phyloP scores from a whole-genome alignment of 306 rosid species.

The Cucurbita pepo region DNA sequence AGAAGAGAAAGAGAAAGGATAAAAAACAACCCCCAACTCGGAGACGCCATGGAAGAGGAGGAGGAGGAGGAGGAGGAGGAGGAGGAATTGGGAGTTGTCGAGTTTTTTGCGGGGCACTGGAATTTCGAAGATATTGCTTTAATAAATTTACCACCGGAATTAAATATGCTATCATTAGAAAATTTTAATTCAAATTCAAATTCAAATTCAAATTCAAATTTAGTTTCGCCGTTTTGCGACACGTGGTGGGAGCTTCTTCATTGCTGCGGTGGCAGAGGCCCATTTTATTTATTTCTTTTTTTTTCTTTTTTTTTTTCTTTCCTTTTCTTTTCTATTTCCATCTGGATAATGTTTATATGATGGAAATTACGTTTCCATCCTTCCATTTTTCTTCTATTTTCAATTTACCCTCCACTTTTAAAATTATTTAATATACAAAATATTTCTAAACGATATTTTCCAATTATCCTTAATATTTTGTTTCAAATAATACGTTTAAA shows the following conservation, averaged over 20 bases:
- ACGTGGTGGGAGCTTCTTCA: neutral
- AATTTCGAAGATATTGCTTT: neutral
- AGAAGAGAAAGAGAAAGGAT: neutral
- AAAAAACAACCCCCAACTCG: slow-evolving; percentile 1
- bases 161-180: neutral
- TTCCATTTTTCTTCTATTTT: too few relatives aligned
- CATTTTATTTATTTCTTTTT: neutral
- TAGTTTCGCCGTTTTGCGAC: neutral
- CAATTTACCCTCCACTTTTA: too few relatives aligned
- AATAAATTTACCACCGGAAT: neutral
- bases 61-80: neutral
- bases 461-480: too few relatives aligned
- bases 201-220: neutral
- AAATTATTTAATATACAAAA: too few relatives aligned
- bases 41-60: slow-evolving; percentile 21
- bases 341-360: neutral
- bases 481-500: too few relatives aligned
- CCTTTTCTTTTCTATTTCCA: neutral
- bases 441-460: too few relatives aligned
- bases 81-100: neutral
- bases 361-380: neutral
- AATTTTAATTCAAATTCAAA: too few relatives aligned
- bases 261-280: neutral
- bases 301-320: neutral
- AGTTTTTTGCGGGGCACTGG: neutral